phyloP scores from a whole-genome alignment of 805 yeast genomes.

The Jamesozyma rosinii region DNA sequence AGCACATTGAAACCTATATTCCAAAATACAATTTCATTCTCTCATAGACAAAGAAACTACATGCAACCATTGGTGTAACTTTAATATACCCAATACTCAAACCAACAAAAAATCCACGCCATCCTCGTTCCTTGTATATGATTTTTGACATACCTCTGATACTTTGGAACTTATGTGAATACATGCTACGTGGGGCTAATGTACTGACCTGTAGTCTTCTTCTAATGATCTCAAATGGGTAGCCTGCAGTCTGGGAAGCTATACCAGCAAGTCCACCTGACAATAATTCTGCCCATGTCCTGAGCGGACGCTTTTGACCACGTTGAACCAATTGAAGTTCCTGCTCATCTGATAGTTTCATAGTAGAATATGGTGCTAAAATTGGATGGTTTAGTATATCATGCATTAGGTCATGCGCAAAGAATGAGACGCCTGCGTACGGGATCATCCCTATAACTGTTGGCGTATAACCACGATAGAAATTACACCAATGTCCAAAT shows the following conservation, averaged over 20 bases:
- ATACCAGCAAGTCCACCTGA: slow-evolving; percentile 97
- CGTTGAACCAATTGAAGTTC: slow-evolving; percentile 11
- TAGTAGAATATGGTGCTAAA: slow-evolving; percentile 46
- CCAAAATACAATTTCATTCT: slow-evolving; percentile 64
- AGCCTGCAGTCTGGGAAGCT: slow-evolving; percentile 91
- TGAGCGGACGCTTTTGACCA: slow-evolving; percentile 51
- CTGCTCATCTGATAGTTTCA: slow-evolving; percentile 18
- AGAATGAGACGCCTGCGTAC: slow-evolving; percentile 94
- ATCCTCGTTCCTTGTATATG: slow-evolving; percentile 66
- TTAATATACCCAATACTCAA: slow-evolving; percentile 90
- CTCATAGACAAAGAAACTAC: slow-evolving; percentile 91
- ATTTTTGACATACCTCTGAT: slow-evolving; percentile 35
- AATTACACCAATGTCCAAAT: slow-evolving; percentile 44
- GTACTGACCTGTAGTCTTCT: slow-evolving; percentile 95
- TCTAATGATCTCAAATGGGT: slow-evolving; percentile 91
- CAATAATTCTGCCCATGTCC: slow-evolving; percentile 81
- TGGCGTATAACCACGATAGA: slow-evolving; percentile 89
- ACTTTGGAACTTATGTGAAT: slow-evolving; percentile 26
- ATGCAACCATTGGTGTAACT: slow-evolving; percentile 94
- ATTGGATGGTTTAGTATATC: slow-evolving; percentile 65
- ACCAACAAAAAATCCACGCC: slow-evolving; percentile 87
- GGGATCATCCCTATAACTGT: slow-evolving; percentile 94
- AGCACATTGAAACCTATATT: no score
- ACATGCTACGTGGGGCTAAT: slow-evolving; percentile 50
- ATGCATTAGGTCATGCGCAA: slow-evolving; percentile 85